A percentile compares a stretch with the other conserved stretches of the same genome.
Conservation (phyloP, 768 basidiomycete genomes). For the Kwoniella heveanensis region DNA sequence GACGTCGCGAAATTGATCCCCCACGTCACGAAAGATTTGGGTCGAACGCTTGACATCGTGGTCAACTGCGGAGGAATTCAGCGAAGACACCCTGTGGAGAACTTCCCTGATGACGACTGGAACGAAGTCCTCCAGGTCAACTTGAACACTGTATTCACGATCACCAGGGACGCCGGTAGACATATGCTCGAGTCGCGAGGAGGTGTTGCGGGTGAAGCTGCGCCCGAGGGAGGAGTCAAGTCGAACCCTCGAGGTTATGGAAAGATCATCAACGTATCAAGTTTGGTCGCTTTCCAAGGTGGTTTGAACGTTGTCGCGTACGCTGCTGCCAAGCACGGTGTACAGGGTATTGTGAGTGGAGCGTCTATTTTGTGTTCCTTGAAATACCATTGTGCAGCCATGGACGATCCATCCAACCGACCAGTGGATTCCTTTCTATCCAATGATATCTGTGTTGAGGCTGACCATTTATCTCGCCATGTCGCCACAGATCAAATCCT, state of each 20-base stretch:
- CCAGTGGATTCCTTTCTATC: too few species aligned
- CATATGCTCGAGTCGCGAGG: slow-evolving; percentile 75
- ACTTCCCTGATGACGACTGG: slow-evolving; percentile 70
- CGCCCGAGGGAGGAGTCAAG: slow-evolving; percentile 44
- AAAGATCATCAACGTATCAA: slow-evolving; percentile 72
- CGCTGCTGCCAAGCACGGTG: slow-evolving; percentile 81
- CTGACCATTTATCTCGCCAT: too few species aligned
- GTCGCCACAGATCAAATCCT: slow-evolving; percentile 64
- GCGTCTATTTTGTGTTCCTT: too few species aligned
- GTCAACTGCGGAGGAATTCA: slow-evolving; percentile 66
- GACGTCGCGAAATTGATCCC: slow-evolving; percentile 62
- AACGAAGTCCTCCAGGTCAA: slow-evolving; percentile 80
- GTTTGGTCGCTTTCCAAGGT: slow-evolving; percentile 57
- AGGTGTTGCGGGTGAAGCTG: slow-evolving; percentile 51
- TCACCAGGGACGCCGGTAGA: slow-evolving; percentile 79
- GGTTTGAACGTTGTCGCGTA: slow-evolving; percentile 82
- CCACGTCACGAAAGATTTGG: slow-evolving; percentile 60
- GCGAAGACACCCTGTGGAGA: slow-evolving; percentile 60
- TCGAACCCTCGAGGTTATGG: slow-evolving; percentile 60
- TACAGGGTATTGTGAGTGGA: slow-evolving; percentile 62
- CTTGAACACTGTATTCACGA: slow-evolving; percentile 81
- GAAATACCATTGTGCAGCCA: too few species aligned
- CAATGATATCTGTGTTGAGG: too few species aligned
- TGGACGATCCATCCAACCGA: too few species aligned
- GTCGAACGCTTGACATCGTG: slow-evolving; percentile 64